Conservation (phyloP, 208 protist species). For the Wallacemonas sp. region DNA sequence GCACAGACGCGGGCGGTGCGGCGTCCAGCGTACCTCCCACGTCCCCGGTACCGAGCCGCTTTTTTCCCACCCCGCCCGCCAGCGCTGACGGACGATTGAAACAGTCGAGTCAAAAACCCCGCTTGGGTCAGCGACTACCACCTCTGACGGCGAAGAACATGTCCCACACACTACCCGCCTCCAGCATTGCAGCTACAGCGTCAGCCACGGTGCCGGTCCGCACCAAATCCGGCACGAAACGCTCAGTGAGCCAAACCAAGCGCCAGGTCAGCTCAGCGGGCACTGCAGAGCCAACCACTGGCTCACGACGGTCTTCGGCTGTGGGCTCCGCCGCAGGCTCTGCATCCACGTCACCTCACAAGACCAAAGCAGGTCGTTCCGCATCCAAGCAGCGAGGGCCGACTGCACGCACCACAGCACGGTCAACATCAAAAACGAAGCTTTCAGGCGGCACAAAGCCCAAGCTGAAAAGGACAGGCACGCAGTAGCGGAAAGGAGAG, state of each 20-base stretch:
- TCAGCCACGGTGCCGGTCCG: not conserved
- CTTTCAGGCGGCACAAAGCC: not conserved
- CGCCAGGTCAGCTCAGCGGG: constrained; percentile 8
- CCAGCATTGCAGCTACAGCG: not conserved
- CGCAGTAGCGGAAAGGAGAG: not conserved
- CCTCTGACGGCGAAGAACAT: constrained; percentile 7
- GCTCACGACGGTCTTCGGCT: not conserved
- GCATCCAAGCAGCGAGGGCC: not conserved
- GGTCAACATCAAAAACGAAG: constrained; percentile 5
- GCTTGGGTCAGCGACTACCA: constrained; percentile 3
- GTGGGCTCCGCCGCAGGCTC: constrained; percentile 1
- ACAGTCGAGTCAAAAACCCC: not conserved
- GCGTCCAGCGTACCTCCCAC: not conserved
- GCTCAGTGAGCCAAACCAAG: constrained; percentile 1
- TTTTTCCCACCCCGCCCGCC: constrained; percentile 33
- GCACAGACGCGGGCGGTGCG: too few relatives aligned
- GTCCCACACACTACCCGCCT: not conserved
- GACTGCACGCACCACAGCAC: not conserved
- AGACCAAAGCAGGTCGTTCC: not conserved
- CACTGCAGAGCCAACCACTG: not conserved
- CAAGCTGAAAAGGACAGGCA: not conserved
- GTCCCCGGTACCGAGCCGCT: constrained; percentile 10
- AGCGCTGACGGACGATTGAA: constrained; percentile 19
- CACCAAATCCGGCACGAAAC: constrained; percentile 12
- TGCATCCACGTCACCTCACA: not conserved